Evolutionary conservation across 805 yeast species (phyloP), one percentile per base, ranked within the genome.

Genomic region (Saccharomycopsis capsularis): DNA sequence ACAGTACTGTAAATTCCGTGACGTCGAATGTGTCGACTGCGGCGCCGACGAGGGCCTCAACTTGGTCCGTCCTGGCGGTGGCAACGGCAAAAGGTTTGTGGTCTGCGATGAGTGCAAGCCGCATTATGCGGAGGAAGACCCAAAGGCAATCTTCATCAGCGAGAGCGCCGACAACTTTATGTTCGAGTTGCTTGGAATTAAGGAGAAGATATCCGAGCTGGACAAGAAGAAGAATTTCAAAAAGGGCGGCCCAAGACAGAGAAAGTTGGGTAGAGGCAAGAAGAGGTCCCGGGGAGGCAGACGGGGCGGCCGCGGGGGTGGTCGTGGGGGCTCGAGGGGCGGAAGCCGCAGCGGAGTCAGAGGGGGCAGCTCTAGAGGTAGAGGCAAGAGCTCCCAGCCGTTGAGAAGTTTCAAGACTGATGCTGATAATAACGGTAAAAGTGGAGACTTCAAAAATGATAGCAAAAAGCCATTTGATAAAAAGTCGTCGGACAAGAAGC

Each of bases 91-190:
- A 7, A 49, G 44, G 21, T 47, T 59, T 6, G 66, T 78, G 1
- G 59, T 67, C 3, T 79, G 85, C 59, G 59, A 60, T 27, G 61
- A 59, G 21, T 79, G 84, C 60, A 52, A 71, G 27, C 47, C 21
- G 19, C 18, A 46, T 7, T 50, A 58, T 4, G n/a, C n/a, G n/a
- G 53, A 55, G 1, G 41, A 54, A 4, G 44, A 47, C 0, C 45
- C 44, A 4, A 50, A 55, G 36, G 41, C 50, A 0, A 55, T 54
- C 3, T 70, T 69, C 50, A 63, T 69, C 1, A 69, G 75, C 46
- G 82, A 78, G 55, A 60, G 64, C 25, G 71, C 70, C 48, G 78
- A 73, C 13, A 65, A 58, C 19, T 78, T 78, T 51, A 60, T 78
- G 18, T 71, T 65, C 43, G 70, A 65, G 13, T 63, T 74, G 24